Conservation (phyloP, 345 rosid genomes). For the Ricinus communis region DNA sequence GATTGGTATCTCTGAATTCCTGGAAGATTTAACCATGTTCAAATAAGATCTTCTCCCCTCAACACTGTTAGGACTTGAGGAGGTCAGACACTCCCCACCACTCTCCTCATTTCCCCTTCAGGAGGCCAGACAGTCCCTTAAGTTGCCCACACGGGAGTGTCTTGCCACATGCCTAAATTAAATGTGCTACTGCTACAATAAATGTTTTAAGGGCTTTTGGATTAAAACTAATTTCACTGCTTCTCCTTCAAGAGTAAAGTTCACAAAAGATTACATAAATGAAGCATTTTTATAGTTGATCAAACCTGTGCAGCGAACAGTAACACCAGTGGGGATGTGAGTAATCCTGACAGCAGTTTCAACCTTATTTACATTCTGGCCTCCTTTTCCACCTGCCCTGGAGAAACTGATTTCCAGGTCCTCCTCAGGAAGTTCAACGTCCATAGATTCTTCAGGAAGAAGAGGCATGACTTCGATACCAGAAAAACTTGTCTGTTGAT, state of each 20-base stretch:
- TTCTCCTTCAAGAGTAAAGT: neutral
- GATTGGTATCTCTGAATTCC: no score
- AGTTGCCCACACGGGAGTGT: no score
- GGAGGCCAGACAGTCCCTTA: no score
- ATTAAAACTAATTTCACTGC: no score
- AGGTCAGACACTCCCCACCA: no score
- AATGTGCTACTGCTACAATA: no score
- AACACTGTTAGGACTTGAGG: no score
- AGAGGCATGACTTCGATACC: constrained; percentile 96
- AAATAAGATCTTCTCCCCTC: neutral
- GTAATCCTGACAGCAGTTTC: constrained; percentile 92
- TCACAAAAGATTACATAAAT: neutral
- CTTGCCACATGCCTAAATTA: no score
- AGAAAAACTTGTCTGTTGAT: constrained; percentile 77
- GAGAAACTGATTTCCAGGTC: constrained; percentile 81
- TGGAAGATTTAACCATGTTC: no score
- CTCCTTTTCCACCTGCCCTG: constrained; percentile 97
- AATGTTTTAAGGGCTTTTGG: no score
- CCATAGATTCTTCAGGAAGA: constrained; percentile 73
- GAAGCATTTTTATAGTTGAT: neutral
- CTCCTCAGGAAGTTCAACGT: constrained; percentile 81
- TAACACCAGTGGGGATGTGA: constrained; percentile 84
- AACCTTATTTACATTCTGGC: constrained; percentile 95
- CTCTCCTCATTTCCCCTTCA: no score
- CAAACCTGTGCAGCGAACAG: constrained; percentile 86